Evolutionary conservation across 2,329 filamentous ascomycete genomes (phyloP).

Genomic region (Tympanopsis confertula): DNA sequence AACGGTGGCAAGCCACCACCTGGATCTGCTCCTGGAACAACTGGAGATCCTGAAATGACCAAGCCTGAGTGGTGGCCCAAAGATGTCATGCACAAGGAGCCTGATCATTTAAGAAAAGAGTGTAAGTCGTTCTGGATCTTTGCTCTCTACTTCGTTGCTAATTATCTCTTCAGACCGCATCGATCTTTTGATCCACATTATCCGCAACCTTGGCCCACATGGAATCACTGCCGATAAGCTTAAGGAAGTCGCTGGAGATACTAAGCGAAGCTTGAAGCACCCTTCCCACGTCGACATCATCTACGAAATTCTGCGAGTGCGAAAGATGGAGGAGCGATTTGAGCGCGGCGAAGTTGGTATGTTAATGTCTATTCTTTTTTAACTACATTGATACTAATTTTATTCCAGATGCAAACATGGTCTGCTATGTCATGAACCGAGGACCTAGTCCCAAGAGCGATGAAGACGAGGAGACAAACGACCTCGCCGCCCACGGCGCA

Average conservation of each 20-base stretch:
- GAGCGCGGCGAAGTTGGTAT: constrained; percentile 1
- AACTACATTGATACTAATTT: neutral
- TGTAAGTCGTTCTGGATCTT: constrained; percentile 17
- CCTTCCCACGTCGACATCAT: neutral
- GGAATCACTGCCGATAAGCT: neutral
- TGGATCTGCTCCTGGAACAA: constrained; percentile 18
- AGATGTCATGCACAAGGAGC: constrained; percentile 31
- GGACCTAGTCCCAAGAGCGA: neutral
- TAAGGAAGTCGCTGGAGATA: neutral
- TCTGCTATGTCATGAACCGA: neutral
- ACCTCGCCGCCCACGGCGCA: too few relatives aligned
- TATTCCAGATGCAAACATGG: neutral
- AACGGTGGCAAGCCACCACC: constrained; percentile 25
- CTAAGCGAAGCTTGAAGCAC: neutral
- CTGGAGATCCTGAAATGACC: constrained; percentile 26
- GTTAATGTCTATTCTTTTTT: neutral
- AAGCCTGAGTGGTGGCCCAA: constrained; percentile 30
- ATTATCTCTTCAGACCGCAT: neutral
- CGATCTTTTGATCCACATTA: neutral
- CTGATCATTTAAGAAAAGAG: constrained; percentile 31
- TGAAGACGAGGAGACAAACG: too few relatives aligned
- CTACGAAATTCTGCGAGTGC: neutral
- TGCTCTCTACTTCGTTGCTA: neutral
- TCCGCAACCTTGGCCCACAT: neutral
- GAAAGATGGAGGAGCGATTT: neutral